Evolutionary conservation across 257 asterid species (phyloP).

Genomic region (Forsythia suspensa): DNA sequence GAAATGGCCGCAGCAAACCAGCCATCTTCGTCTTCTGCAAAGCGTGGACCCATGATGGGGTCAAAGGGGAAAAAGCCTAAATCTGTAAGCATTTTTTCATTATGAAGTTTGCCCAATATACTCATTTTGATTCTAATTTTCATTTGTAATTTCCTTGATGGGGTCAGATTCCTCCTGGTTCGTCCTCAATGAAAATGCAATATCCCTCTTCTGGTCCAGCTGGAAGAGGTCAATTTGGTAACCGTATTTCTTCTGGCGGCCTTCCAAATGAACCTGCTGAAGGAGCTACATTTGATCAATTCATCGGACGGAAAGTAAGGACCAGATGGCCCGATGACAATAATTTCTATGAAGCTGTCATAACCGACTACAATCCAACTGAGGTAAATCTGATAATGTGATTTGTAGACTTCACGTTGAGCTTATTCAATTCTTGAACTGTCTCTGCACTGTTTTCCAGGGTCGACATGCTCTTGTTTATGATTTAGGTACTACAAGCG

Average conservation of each 20-base stretch:
- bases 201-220: conserved; percentile 56
- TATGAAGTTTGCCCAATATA: neutral
- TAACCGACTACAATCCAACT: conserved; percentile 52
- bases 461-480: conserved; percentile 70
- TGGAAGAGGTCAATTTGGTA: conserved; percentile 76
- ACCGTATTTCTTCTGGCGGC: conserved; percentile 51
- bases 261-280: conserved; percentile 41
- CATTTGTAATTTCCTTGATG: conserved; percentile 7
- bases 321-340: conserved; percentile 93
- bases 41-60: conserved; percentile 59
- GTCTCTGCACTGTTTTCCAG: conserved; percentile 37
- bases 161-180: conserved; percentile 56
- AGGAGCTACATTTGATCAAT: conserved; percentile 51
- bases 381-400: conserved; percentile 42
- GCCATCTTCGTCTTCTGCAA: conserved; percentile 62
- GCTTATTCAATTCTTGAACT: conserved; percentile 18
- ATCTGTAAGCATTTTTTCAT: conserved; percentile 39
- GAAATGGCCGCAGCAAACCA: conserved; percentile 48
- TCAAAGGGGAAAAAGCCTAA: conserved; percentile 59
- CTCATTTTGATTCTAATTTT: conserved; percentile 13
- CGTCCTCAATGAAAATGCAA: conserved; percentile 64
- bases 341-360: conserved; percentile 70
- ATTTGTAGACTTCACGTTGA: conserved; percentile 19
- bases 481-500: conserved; percentile 55
- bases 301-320: conserved; percentile 62